Evolutionary conservation across 495 filamentous ascomycete species (phyloP).

Genomic region (Penicillium paradoxum): DNA sequence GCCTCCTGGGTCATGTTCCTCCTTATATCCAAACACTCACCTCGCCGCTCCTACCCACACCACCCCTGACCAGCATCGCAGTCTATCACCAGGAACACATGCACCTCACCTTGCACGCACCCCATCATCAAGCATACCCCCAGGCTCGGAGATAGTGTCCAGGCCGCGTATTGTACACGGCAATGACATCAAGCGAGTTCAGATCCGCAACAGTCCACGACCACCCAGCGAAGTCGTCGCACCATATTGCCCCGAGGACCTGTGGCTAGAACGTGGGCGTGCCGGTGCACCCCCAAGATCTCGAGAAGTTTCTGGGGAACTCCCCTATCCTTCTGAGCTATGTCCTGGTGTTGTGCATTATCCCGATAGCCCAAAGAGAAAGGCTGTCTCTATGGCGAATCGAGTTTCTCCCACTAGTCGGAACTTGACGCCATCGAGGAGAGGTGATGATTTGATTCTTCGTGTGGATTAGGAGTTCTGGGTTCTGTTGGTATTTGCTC

Average conservation of each 20-base stretch:
- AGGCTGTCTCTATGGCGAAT: slow-evolving; percentile 3
- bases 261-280: slow-evolving; percentile 26
- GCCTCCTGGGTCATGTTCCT: slow-evolving; percentile 6
- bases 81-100: neutral
- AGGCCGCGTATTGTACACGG: slow-evolving; percentile 31
- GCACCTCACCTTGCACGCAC: neutral
- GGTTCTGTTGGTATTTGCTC: neutral
- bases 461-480: slow-evolving; percentile 28
- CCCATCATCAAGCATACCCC: slow-evolving; percentile 10
- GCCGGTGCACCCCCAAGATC: neutral
- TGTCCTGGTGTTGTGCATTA: slow-evolving; percentile 13
- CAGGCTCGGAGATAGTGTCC: slow-evolving; percentile 28
- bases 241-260: slow-evolving; percentile 32
- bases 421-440: slow-evolving; percentile 35
- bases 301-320: neutral
- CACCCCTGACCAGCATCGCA: neutral
- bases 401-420: slow-evolving; percentile 27
- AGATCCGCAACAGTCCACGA: slow-evolving; percentile 30
- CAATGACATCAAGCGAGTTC: slow-evolving; percentile 36
- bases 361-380: slow-evolving; percentile 19
- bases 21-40: neutral
- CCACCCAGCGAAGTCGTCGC: slow-evolving; percentile 22
- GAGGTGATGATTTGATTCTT: slow-evolving; percentile 34
- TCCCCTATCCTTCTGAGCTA: slow-evolving; percentile 23
- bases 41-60: slow-evolving; percentile 5